Evolutionary conservation across 257 asterid species (phyloP).

Genomic region (Salvia miltiorrhiza): DNA sequence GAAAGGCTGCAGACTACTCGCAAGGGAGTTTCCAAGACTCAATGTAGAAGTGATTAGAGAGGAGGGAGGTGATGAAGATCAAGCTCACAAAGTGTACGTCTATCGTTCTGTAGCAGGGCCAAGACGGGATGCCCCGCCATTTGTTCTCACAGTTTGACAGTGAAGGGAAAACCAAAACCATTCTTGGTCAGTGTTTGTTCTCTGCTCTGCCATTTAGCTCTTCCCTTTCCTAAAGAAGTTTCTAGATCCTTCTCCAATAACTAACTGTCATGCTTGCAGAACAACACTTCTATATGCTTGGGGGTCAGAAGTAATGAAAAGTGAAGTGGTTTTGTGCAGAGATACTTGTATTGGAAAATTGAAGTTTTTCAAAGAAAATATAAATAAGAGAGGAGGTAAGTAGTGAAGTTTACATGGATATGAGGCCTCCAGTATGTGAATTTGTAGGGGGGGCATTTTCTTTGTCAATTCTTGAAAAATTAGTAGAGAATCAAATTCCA

Average conservation of each 20-base stretch:
- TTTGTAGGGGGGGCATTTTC: slow-evolving; percentile 20
- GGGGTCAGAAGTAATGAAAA: slow-evolving; percentile 9
- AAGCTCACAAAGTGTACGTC: slow-evolving; percentile 58
- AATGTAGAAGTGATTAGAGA: slow-evolving; percentile 72
- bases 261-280: slow-evolving; percentile 24
- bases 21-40: slow-evolving; percentile 64
- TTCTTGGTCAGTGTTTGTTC: slow-evolving; percentile 15
- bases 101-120: slow-evolving; percentile 87
- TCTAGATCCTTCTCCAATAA: slow-evolving; percentile 1
- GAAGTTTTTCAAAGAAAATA: not conserved
- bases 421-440: slow-evolving; percentile 20
- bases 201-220: not conserved
- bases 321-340: slow-evolving; percentile 13
- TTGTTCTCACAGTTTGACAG: slow-evolving; percentile 60
- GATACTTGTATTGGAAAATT: slow-evolving; percentile 16
- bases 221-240: not conserved
- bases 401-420: slow-evolving; percentile 2
- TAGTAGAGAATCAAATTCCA: slow-evolving; percentile 2
- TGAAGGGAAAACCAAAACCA: not conserved
- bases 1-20: slow-evolving; percentile 62
- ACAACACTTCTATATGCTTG: slow-evolving; percentile 5
- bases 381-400: slow-evolving; percentile 24
- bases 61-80: slow-evolving; percentile 36
- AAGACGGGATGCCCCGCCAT: slow-evolving; percentile 76
- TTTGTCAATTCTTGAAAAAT: slow-evolving; percentile 9